Evolutionary conservation across 768 basidiomycete genomes (phyloP), one percentile per base, ranked within the genome.

Genomic region (Trametes cingulata): DNA sequence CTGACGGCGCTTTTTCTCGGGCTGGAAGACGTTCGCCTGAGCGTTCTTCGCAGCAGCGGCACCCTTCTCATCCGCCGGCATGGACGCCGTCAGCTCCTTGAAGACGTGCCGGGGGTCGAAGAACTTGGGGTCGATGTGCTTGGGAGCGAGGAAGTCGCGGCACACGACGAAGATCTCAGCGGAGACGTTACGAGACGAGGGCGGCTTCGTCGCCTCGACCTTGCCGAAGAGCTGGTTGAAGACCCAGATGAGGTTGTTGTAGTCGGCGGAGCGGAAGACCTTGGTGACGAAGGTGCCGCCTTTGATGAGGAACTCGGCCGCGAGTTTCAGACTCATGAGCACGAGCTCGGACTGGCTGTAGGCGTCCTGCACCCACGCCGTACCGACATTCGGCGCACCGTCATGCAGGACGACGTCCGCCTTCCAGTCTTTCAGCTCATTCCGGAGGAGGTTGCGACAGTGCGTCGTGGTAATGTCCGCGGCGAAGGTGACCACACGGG

Each of bases 131-230:
- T 99, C 97, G 67, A 99, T 96, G 67, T 89, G 83, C 74, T 92
- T 94, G 2, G 97, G 97, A 9, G 95, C 94, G 58, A 93, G 82
- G 77, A 93, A 99, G 58, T 92, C 93, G 57, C 88, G 89, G 74
- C 97, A 99, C 50, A 98, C 93, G 67, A 99, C 97, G 80, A 99
- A 99, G 71, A 99, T 99, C 76, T 99, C 97, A 13, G 97, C 97
- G 43, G 97, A 99, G 43, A 99, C 97, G 77, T 96, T 98, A 78
- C 95, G 86, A 22, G 97, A 98, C 37, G 94, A 95, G 9, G 97
- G 95, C 2, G 97, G 97, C 71, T 99, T 99, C 33, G 97, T 99
- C 6, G 97, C 97, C 74, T 99, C 97, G 33, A 99, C 97, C 74
- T 90, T 95, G 46, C 84, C 85, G 73, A 99, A 99, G 48, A 99